Base-by-base conservation (phyloP, 1,139 yeast species). In the Schizosaccharomyces versatilis region DNA sequence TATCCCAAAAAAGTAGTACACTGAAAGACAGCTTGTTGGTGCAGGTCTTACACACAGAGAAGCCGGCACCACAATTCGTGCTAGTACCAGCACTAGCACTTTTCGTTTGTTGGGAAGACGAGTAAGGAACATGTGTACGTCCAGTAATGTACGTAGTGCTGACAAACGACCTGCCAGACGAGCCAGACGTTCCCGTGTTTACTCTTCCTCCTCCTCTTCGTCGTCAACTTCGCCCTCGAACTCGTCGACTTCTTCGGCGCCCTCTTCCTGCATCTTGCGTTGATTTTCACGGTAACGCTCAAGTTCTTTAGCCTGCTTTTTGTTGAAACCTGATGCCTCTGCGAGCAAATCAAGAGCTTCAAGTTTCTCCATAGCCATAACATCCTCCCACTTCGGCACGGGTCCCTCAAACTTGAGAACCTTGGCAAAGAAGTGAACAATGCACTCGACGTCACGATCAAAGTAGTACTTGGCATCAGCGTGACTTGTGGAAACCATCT, bases 401-500 rank as follows among this genome's bases (percentile, higher is more conserved):
- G 82, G 72, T 5, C 95, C 94, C 10, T 71, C 73, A 63, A 84
- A 93, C 60, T 78, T 77, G 62, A 90, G 76, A 66, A 84, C 83
- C 66, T 79, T 79, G 59, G 74, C 79, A 68, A 90, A 90, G 64
- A 88, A 93, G 53, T 80, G 74, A 59, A 86, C 73, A 58, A 90
- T 79, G 64, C 97, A 88, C 58, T 84, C 82, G 32, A 90, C 94
- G 69, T 90, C 99, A 69, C 98, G 76, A 61, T 84, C 79, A 66
- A 90, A 90, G 66, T 84, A 88, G 57, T 74, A 75, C 60, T 80
- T 80, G 10, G 98, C 97, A 64, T 90, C 95, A 2, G 72, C 74
- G 66, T 90, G 99, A 61, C 84, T 88, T 49, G 84, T 84, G 15
- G 95, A 84, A 24, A 90, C 84, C 78, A 96, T 88, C 68, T 90